phyloP scores from a whole-genome alignment of 1,139 yeast genomes.

The Debaryomyces sp. region DNA sequence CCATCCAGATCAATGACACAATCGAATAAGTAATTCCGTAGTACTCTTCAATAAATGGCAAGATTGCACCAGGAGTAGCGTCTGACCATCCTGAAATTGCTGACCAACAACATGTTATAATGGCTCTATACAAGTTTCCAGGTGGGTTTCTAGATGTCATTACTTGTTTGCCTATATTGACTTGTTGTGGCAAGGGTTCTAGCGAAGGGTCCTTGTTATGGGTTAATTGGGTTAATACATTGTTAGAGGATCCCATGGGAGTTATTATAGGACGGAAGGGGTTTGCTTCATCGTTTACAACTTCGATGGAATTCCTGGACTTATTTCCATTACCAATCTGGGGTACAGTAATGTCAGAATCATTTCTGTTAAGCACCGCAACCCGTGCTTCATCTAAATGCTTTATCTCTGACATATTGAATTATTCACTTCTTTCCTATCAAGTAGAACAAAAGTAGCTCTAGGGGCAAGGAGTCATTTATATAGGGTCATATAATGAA shows the following conservation, averaged over 20 bases:
- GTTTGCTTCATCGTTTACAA: neutral
- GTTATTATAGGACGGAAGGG: conserved; percentile 14
- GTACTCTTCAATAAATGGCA: conserved; percentile 44
- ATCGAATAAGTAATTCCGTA: conserved; percentile 40
- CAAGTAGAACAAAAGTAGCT: neutral
- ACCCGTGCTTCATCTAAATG: conserved; percentile 12
- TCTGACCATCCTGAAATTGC: conserved; percentile 41
- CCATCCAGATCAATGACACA: conserved; percentile 49
- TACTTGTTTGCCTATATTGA: conserved; percentile 8
- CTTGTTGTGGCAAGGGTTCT: conserved; percentile 12
- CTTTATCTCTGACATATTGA: conserved; percentile 2
- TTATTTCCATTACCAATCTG: conserved; percentile 1
- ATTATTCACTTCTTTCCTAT: neutral
- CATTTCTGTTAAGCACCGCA: conserved; percentile 14
- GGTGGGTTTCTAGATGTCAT: conserved; percentile 41
- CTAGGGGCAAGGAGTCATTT: neutral
- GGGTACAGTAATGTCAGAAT: conserved; percentile 9
- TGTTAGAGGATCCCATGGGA: conserved; percentile 14
- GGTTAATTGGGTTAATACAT: conserved; percentile 12
- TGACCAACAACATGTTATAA: conserved; percentile 45
- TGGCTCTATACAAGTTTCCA: conserved; percentile 44
- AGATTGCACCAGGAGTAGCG: conserved; percentile 51
- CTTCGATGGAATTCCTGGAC: neutral
- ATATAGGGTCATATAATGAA: neutral
- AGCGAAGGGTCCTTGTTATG: neutral